A percentile compares a stretch with the other conserved stretches of the same genome.
Evolutionary conservation across 2,329 filamentous ascomycete species (phyloP).

Genomic region (Arthrobotrys megalospora): DNA sequence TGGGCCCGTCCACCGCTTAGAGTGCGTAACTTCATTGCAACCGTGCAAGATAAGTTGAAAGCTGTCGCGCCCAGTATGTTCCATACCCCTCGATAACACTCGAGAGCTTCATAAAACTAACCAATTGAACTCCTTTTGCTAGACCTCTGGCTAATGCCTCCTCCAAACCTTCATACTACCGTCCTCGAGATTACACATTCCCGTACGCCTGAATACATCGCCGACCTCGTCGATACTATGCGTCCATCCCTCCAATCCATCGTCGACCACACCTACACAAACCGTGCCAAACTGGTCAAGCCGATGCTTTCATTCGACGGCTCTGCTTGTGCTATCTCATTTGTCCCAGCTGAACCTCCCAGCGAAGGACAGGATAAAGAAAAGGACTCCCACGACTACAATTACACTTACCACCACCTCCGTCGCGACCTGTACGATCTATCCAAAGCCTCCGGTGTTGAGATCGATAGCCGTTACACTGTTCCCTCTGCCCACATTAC

Average conservation of each 20-base stretch:
- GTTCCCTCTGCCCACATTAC: constrained; percentile 93
- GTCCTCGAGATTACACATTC: constrained; percentile 87
- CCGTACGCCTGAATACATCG: constrained; percentile 78
- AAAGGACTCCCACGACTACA: constrained; percentile 64
- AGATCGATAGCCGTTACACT: constrained; percentile 83
- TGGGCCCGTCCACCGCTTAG: constrained; percentile 87
- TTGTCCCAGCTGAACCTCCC: constrained; percentile 78
- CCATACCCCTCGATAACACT: constrained; percentile 23
- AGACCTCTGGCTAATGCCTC: constrained; percentile 91
- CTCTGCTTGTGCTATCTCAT: constrained; percentile 87
- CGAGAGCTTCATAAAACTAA: constrained; percentile 34
- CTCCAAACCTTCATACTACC: constrained; percentile 84
- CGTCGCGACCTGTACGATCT: constrained; percentile 81
- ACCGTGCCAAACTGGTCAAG: constrained; percentile 76
- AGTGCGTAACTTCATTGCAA: constrained; percentile 77
- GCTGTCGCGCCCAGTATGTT: constrained; percentile 78
- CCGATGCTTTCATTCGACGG: constrained; percentile 88
- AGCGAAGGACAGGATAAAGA: not conserved
- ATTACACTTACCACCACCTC: constrained; percentile 92
- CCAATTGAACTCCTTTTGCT: constrained; percentile 10
- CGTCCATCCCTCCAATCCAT: constrained; percentile 73
- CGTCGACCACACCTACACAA: constrained; percentile 75
- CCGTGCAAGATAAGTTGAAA: constrained; percentile 78
- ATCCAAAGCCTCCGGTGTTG: constrained; percentile 75
- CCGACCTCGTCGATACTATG: constrained; percentile 74